Evolutionary conservation across 2,329 filamentous ascomycete species (phyloP).

Genomic region (Epichloe festucae): DNA sequence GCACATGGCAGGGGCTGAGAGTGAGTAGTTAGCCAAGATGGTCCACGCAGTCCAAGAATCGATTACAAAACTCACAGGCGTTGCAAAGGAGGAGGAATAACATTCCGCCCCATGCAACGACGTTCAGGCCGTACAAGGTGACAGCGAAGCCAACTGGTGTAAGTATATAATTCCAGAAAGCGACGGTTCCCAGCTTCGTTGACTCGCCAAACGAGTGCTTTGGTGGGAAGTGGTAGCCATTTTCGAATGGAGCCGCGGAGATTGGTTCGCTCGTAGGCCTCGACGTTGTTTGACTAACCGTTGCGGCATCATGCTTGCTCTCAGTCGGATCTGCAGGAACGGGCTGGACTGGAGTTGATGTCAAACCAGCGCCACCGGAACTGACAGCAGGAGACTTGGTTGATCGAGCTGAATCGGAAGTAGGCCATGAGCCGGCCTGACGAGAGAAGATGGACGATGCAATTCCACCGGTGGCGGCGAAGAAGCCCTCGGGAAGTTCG

Average conservation of each 20-base stretch:
- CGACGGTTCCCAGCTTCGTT: slow-evolving; percentile 40
- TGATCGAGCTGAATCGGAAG: slow-evolving; percentile 9
- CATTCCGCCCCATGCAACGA: slow-evolving; percentile 87
- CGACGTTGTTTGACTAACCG: slow-evolving; percentile 10
- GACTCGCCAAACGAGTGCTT: slow-evolving; percentile 47
- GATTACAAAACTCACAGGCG: slow-evolving; percentile 24
- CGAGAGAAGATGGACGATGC: slow-evolving; percentile 25
- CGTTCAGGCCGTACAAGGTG: slow-evolving; percentile 66
- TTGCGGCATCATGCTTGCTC: slow-evolving; percentile 6
- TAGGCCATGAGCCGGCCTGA: slow-evolving; percentile 10
- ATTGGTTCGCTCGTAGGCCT: slow-evolving; percentile 13
- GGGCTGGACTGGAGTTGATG: background rate
- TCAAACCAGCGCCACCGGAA: background rate
- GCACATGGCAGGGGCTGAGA: slow-evolving; percentile 54
- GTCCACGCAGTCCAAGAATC: background rate
- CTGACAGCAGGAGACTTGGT: slow-evolving; percentile 4
- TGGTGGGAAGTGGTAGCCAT: slow-evolving; percentile 53
- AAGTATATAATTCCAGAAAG: slow-evolving; percentile 59
- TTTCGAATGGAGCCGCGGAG: slow-evolving; percentile 35
- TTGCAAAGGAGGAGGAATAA: slow-evolving; percentile 74
- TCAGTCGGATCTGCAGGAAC: slow-evolving; percentile 2
- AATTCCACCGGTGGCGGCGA: slow-evolving; percentile 32
- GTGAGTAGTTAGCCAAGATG: background rate
- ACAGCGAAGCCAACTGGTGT: slow-evolving; percentile 68
- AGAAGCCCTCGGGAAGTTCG: slow-evolving; percentile 32